Percentiles rank a stretch among this genome's conserved stretches.
Evolutionary conservation across 306 rosid genomes (phyloP).

Genomic region (Citrullus mucosospermus): DNA sequence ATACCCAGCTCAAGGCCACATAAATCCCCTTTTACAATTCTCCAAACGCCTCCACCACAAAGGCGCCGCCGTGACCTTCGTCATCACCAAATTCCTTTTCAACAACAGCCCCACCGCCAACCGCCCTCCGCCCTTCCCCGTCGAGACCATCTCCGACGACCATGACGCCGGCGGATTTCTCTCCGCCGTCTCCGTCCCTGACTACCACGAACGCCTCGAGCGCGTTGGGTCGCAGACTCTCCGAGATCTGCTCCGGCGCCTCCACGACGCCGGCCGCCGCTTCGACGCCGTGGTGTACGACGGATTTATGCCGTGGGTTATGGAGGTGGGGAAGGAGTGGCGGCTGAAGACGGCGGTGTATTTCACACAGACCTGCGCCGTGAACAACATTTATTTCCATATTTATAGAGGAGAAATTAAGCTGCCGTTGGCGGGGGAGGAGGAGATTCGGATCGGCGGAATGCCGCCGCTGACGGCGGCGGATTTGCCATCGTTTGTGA

Average conservation of each 20-base stretch:
- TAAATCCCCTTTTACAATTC: conserved; percentile 24
- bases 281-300: background rate
- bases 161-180: background rate
- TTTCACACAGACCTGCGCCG: background rate
- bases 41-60: conserved; percentile 18
- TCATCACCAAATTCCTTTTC: background rate
- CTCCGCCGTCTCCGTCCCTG: background rate
- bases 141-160: background rate
- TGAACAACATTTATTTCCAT: background rate
- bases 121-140: background rate
- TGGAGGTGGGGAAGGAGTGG: background rate
- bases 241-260: background rate
- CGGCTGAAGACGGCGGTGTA: background rate
- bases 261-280: background rate
- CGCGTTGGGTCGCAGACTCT: background rate
- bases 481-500: conserved; percentile 13
- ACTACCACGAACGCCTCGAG: background rate
- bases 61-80: conserved; percentile 13
- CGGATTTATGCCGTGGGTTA: background rate
- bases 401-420: background rate
- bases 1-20: conserved; percentile 12
- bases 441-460: background rate
- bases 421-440: background rate
- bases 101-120: background rate
- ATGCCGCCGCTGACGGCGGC: background rate